Base-by-base conservation (phyloP, 1,284 basidiomycete genomes). In the Papiliotrema nemorosa region DNA sequence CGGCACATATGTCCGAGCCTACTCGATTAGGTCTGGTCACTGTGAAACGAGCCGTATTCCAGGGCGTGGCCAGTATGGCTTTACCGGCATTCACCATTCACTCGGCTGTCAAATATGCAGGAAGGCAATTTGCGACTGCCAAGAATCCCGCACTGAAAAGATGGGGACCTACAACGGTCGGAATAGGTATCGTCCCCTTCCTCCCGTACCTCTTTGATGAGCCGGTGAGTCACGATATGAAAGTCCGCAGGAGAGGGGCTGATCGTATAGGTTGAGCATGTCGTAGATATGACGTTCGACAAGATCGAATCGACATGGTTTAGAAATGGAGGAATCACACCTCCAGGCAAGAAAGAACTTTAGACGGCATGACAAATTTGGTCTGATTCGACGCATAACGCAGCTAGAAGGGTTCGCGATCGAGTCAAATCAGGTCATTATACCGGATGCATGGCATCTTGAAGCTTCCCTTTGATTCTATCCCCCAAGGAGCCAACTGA, bases 191-290 rank as follows among this genome's bases (percentile, higher is more conserved):
- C 57, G 84, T 91, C 6, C 88, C 90, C 0, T 77, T 83, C 34
- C 77, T 92, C 20, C 90, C 90, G 0, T 91, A 83, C 70, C 72
- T 93, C 18, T 92, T 85, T 64, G 88, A 90, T 74, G 84, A 88
- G 62, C 88, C 88, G 1, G 86, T 72, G 44, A 64, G 64, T 64
- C 5, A 6, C 3, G 7, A 53, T 43, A 20, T 22, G 12, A 2
- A 31, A 10, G 22, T 1, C 21, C 20, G 1, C 18, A 12, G 61
- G 10, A 56, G 56, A 44, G 13, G 59, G 22, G 67, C 64, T 49
- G 68, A 73, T 46, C n/a, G 53, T 66, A 35, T 68, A 78, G 49
- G 77, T 79, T 48, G 78, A 80, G 58, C 60, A 69, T 36, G 77
- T 66, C 18, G 73, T 78, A 20, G 78, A 79, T 55, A 57, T 60